Evolutionary conservation across 805 yeast species (phyloP).

Genomic region (Yamadazyma paraphyllophila): DNA sequence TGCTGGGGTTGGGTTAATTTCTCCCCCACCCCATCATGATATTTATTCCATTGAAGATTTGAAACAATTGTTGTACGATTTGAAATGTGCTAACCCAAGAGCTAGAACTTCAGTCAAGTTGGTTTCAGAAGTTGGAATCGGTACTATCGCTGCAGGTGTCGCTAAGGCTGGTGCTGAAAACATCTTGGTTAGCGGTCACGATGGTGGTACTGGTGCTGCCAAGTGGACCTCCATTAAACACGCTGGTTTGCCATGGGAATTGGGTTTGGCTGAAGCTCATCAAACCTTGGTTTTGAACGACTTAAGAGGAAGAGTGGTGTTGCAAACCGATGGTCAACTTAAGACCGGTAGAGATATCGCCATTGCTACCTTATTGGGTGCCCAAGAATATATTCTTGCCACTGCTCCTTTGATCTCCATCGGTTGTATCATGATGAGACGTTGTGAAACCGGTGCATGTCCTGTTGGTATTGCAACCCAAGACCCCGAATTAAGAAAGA

Average conservation of each 20-base stretch:
- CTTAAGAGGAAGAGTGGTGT: constrained; percentile 89
- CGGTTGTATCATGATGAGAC: constrained; percentile 97
- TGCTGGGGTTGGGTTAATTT: constrained; percentile 92
- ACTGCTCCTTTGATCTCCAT: constrained; percentile 94
- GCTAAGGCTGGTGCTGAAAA: constrained; percentile 99
- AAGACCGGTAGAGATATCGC: constrained; percentile 98
- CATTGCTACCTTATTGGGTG: constrained; percentile 92
- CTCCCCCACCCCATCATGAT: constrained; percentile 99
- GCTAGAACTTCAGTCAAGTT: constrained; percentile 95
- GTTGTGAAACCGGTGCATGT: constrained; percentile 81
- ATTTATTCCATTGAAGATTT: constrained; percentile 97
- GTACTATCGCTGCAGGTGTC: constrained; percentile 98
- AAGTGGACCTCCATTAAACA: constrained; percentile 95
- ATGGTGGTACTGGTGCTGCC: constrained; percentile 99
- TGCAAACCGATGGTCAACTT: constrained; percentile 98
- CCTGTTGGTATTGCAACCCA: constrained; percentile 99
- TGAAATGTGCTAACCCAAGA: constrained; percentile 95
- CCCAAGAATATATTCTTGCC: constrained; percentile 98
- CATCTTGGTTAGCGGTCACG: constrained; percentile 93
- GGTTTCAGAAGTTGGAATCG: constrained; percentile 98
- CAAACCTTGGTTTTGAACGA: constrained; percentile 95
- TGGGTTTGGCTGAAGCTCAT: constrained; percentile 97
- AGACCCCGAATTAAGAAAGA: constrained; percentile 88
- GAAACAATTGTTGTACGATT: constrained; percentile 93
- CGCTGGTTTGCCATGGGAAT: constrained; percentile 98